Percentiles rank a stretch among this genome's conserved stretches.
These are phyloP conservation scores for Alternaria hordeiaustralica DNA, from an alignment of 2,329 filamentous ascomycete genomes.

Conservation along the genomic window DNA sequence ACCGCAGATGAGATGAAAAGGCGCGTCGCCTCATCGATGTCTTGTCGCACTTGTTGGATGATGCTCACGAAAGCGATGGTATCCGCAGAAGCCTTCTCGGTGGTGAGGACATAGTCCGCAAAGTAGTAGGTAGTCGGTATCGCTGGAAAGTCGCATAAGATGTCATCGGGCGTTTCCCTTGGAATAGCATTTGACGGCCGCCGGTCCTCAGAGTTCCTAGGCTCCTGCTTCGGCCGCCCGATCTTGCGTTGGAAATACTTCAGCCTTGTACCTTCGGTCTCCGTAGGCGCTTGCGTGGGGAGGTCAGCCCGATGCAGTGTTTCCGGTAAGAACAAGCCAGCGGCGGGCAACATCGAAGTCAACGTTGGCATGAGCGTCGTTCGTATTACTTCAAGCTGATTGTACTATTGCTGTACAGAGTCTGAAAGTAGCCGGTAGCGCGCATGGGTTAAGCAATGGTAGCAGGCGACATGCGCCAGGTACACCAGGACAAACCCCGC, in stretches of 20 bases:
- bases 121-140: conserved; percentile 37
- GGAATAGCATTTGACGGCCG: conserved; percentile 8
- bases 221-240: conserved; percentile 10
- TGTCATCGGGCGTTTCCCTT: conserved; percentile 12
- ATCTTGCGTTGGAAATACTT: conserved; percentile 23
- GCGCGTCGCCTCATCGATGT: conserved; percentile 36
- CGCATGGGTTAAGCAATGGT: background rate
- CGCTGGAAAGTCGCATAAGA: conserved; percentile 20
- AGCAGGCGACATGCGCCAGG: background rate
- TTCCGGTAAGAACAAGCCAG: conserved; percentile 29
- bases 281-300: conserved; percentile 1
- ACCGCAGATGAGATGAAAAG: conserved; percentile 30
- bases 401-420: background rate
- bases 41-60: conserved; percentile 36
- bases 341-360: conserved; percentile 15
- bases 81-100: conserved; percentile 32
- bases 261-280: conserved; percentile 7
- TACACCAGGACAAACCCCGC: background rate
- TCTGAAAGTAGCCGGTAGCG: background rate
- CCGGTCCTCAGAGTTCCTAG: conserved; percentile 8
- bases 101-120: conserved; percentile 32
- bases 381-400: background rate
- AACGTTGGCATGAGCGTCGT: background rate
- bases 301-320: conserved; percentile 16
- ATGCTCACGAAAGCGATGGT: conserved; percentile 30